These are phyloP conservation scores for Byssochlamys sp. DNA, from an alignment of 2,329 filamentous ascomycete species.

Conservation along the genomic window DNA sequence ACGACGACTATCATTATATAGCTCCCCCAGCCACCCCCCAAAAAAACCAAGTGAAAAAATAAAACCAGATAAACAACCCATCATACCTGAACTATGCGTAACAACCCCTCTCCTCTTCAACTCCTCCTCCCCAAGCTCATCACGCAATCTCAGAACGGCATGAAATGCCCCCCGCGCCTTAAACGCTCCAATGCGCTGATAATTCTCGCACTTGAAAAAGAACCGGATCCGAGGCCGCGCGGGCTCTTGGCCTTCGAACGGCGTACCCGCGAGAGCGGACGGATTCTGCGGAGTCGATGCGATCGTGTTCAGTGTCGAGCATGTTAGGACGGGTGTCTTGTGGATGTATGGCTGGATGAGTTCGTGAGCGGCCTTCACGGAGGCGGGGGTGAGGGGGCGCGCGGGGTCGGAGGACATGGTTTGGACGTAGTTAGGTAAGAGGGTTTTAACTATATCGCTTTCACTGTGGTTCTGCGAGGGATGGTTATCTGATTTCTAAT, in stretches of 20 bases:
- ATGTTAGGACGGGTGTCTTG: slow-evolving; percentile 73
- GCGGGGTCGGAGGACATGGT: background rate
- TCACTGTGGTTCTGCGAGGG: background rate
- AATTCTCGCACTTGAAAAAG: slow-evolving; percentile 94
- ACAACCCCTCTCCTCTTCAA: slow-evolving; percentile 62
- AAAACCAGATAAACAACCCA: background rate
- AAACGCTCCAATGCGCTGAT: slow-evolving; percentile 84
- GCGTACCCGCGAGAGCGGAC: slow-evolving; percentile 46
- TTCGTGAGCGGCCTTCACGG: slow-evolving; percentile 61
- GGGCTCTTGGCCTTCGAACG: slow-evolving; percentile 48
- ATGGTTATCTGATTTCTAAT: background rate
- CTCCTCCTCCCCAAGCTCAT: slow-evolving; percentile 52
- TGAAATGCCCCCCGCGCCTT: slow-evolving; percentile 88
- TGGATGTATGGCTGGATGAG: slow-evolving; percentile 70
- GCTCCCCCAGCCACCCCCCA: too few relatives aligned
- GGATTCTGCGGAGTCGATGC: slow-evolving; percentile 60
- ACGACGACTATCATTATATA: background rate
- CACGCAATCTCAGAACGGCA: slow-evolving; percentile 61
- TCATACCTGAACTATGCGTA: slow-evolving; percentile 74
- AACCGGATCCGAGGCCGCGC: slow-evolving; percentile 60
- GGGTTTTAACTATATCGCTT: background rate
- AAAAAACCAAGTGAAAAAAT: background rate
- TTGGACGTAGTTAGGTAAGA: background rate
- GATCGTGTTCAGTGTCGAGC: slow-evolving; percentile 60
- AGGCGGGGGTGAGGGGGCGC: slow-evolving; percentile 59